Conservation (phyloP, 257 asterid species). For the Oldenlandia corymbosa region DNA sequence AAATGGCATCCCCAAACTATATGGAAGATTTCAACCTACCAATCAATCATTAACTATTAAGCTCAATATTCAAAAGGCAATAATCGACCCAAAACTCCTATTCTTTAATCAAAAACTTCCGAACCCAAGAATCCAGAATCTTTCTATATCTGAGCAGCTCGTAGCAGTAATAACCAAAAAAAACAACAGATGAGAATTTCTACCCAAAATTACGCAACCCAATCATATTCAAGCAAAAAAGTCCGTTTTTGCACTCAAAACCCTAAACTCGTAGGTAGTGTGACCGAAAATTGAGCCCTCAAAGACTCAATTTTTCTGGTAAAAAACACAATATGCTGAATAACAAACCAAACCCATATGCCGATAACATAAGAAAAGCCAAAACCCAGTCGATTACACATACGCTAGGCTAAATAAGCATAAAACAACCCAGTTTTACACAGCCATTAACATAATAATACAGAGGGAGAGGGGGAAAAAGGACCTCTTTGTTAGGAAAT, state of each 20-base stretch:
- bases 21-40: slow-evolving; percentile 10
- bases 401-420: not conserved
- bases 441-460: not conserved
- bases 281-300: slow-evolving; percentile 18
- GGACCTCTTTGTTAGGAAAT: slow-evolving; percentile 10
- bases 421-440: slow-evolving; percentile 5
- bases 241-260: slow-evolving; percentile 5
- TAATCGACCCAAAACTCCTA: not conserved
- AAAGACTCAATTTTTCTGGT: slow-evolving; percentile 9
- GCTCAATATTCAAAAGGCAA: not conserved
- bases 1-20: slow-evolving; percentile 9
- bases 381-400: slow-evolving; percentile 4
- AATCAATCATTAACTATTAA: not conserved
- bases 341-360: not conserved
- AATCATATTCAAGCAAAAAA: not conserved
- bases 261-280: slow-evolving; percentile 8
- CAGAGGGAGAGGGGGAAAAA: not conserved
- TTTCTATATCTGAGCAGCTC: not conserved
- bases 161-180: slow-evolving; percentile 1
- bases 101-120: not conserved
- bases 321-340: slow-evolving; percentile 9
- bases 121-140: slow-evolving; percentile 12
- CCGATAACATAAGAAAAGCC: not conserved
- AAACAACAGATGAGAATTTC: not conserved
- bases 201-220: slow-evolving; percentile 3